Evolutionary conservation across 768 basidiomycete genomes (phyloP).

Genomic region (Trametes punicea): DNA sequence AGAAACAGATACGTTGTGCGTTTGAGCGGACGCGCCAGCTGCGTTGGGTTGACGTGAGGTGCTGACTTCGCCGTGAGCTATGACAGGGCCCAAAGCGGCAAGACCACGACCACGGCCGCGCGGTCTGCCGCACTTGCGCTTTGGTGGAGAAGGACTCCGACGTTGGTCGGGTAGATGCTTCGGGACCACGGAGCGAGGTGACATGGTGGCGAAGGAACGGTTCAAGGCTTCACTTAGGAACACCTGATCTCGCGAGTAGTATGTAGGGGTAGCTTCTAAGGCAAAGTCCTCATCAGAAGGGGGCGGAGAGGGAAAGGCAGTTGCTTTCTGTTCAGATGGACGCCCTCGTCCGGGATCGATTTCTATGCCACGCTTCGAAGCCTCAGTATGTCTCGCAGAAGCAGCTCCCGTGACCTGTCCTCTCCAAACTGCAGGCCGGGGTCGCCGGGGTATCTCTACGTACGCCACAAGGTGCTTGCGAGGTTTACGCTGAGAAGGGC

Average conservation of each 20-base stretch:
- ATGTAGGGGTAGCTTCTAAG: not conserved
- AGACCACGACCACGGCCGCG: not conserved
- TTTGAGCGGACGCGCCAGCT: not conserved
- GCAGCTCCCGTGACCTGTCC: not conserved
- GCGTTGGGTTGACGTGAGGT: not conserved
- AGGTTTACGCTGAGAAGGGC: not conserved
- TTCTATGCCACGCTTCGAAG: not conserved
- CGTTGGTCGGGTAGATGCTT: not conserved
- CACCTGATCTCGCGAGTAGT: not conserved
- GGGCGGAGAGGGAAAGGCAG: not conserved
- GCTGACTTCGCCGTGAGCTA: not conserved
- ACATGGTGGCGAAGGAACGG: not conserved
- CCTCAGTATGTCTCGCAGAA: not conserved
- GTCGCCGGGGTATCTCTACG: not conserved
- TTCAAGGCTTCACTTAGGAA: conserved; percentile 10
- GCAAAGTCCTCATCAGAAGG: not conserved
- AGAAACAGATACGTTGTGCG: not conserved
- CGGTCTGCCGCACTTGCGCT: conserved; percentile 4
- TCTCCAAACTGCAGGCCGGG: not conserved
- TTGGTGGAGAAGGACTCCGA: not conserved
- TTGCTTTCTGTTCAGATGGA: not conserved
- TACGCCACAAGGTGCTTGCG: not conserved
- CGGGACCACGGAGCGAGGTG: not conserved
- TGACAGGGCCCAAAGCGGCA: not conserved
- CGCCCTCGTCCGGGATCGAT: not conserved